Percentiles rank a stretch among this genome's conserved stretches.
phyloP scores from a whole-genome alignment of 192 early-diverging fungal species.

The Chytriomyces hyalinus region DNA sequence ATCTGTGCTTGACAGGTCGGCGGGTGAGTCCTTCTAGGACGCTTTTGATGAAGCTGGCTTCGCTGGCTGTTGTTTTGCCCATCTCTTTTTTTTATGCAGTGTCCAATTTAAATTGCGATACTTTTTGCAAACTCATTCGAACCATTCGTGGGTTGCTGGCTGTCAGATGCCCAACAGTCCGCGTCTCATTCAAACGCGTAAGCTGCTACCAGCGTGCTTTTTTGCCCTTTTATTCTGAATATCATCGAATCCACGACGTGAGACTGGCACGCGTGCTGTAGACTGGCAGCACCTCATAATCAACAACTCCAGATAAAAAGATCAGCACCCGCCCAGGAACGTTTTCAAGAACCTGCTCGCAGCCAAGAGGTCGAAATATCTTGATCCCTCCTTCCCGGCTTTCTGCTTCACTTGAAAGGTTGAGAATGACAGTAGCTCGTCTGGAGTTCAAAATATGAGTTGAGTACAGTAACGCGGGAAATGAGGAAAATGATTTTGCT shows the following conservation, averaged over 20 bases:
- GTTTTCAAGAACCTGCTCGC: constrained; percentile 46
- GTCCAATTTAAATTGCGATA: too few relatives aligned
- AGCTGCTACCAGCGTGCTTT: too few relatives aligned
- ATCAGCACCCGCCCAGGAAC: constrained; percentile 53
- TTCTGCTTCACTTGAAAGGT: constrained; percentile 58
- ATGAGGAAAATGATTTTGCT: too few relatives aligned
- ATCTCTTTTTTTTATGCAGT: constrained; percentile 1
- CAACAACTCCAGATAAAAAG: constrained; percentile 63
- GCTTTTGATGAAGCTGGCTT: neutral
- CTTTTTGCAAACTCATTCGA: too few relatives aligned
- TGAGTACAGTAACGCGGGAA: too few relatives aligned
- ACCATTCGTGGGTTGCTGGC: too few relatives aligned
- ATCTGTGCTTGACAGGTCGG: constrained; percentile 15
- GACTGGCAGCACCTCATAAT: constrained; percentile 48
- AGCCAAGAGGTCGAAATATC: constrained; percentile 54
- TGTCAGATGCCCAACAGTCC: too few relatives aligned
- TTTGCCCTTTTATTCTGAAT: neutral
- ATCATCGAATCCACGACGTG: constrained; percentile 26
- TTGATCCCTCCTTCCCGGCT: constrained; percentile 54
- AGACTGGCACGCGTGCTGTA: constrained; percentile 3
- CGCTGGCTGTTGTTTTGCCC: constrained; percentile 20
- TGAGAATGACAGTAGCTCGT: constrained; percentile 62
- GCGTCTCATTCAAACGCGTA: too few relatives aligned
- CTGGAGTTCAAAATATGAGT: neutral
- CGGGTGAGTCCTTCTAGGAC: neutral